Conservation (phyloP, 495 filamentous ascomycete species). For the Penicillium atrosanguineum region DNA sequence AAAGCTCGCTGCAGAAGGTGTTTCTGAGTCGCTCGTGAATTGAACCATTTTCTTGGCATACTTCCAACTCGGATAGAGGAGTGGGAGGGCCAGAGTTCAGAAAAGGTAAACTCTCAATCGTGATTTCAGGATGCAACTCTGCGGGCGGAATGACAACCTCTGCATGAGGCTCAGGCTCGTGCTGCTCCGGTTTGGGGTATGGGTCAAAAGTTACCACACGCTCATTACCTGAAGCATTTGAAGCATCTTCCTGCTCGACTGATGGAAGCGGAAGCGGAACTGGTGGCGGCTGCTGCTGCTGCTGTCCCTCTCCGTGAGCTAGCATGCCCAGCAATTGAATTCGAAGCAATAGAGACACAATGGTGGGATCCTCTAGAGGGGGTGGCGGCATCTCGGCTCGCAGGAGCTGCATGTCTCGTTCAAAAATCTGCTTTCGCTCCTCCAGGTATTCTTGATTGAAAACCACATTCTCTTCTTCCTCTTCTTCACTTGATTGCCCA, state of each 20-base stretch:
- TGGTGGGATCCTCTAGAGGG: constrained; percentile 43
- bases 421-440: constrained; percentile 46
- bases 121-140: constrained; percentile 13
- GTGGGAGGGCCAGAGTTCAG: constrained; percentile 46
- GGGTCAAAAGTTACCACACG: constrained; percentile 16
- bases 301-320: constrained; percentile 23
- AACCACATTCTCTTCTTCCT: constrained; percentile 45
- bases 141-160: constrained; percentile 12
- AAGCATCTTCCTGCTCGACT: constrained; percentile 10
- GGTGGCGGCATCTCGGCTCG: constrained; percentile 45
- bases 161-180: constrained; percentile 6
- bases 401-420: constrained; percentile 44
- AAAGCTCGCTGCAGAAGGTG: constrained; percentile 34
- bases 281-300: background rate
- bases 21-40: constrained; percentile 37
- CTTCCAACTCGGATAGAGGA: constrained; percentile 49
- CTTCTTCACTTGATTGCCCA: constrained; percentile 38
- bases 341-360: constrained; percentile 43
- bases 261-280: constrained; percentile 5
- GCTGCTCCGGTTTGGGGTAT: background rate
- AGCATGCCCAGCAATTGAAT: constrained; percentile 47
- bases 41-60: constrained; percentile 41
- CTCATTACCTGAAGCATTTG: constrained; percentile 1
- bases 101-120: constrained; percentile 48
- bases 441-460: constrained; percentile 52